Evolutionary conservation across 2,329 filamentous ascomycete genomes (phyloP), one percentile per base, ranked within the genome.

Genomic region (Arthrobotrys sphaeroides): DNA sequence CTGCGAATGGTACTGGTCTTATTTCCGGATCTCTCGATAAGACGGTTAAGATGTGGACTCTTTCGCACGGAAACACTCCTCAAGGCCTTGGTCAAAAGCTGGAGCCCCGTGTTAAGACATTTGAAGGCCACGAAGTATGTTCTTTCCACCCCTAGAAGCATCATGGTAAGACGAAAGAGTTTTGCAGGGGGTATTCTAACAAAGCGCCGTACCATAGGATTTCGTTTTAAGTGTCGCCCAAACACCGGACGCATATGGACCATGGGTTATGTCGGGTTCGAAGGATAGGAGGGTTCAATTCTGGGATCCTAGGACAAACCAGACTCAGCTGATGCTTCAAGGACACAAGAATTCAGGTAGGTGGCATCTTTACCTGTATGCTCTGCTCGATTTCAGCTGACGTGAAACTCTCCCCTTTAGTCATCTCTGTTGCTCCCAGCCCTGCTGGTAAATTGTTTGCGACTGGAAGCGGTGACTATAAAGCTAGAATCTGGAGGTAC

Each of bases 21-120:
- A 96, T 98, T 91, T 99, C 95, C 94, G 95, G 94, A 66, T 95
- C 95, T 9, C 94, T 94, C 81, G 95, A 99, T 82, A 97, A 96
- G 83, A 88, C 88, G 1, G 88, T 91, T n/a, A 84, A 88, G 78
- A 82, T 90, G 45, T 91, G 89, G 89, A 94, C 97, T 85, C 87
- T 99, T 59, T 90, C 88, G 66, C 88, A 91, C 20, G 88, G 90
- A 47, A 88, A 91, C 79, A 86, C 86, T 79, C 88, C 90, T 80
- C 87, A 89, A 73, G 86, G 88, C 51, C 88, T 87, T 81, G 86
- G 88, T 47, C 87, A 90, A 6, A 96, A 95, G 85, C 91, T 91
- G 36, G 94, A 95, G 79, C 93, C 96, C 82, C 98, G 95, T 82
- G 90, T 97, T 80, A 93, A 94, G 85, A 98, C 94, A 0, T 99